A percentile compares a stretch with the other conserved stretches of the same genome.
Evolutionary conservation across 2,329 filamentous ascomycete species (phyloP).

Genomic region (Arthroderma sp.): DNA sequence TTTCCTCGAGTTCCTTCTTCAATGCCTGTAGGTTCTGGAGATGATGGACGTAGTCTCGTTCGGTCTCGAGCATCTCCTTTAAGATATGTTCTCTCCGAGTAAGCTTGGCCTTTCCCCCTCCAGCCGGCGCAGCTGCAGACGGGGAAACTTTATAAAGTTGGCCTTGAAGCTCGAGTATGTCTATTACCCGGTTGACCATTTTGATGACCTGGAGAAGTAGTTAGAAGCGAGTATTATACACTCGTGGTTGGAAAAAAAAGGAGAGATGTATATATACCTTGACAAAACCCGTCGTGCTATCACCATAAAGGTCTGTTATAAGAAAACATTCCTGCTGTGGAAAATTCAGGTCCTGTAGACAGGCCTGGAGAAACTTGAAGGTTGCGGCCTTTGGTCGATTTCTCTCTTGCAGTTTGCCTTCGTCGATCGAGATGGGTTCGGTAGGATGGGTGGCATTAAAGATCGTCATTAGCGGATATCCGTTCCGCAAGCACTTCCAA

Average conservation of each 20-base stretch:
- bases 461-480: constrained; percentile 72
- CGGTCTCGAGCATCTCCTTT: constrained; percentile 82
- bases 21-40: constrained; percentile 85
- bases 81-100: constrained; percentile 78
- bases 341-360: constrained; percentile 68
- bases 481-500: constrained; percentile 75
- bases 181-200: constrained; percentile 84
- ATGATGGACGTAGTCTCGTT: constrained; percentile 96
- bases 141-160: constrained; percentile 55
- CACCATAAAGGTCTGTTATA: constrained; percentile 79
- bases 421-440: constrained; percentile 55
- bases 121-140: constrained; percentile 38
- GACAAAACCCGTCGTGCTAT: constrained; percentile 93
- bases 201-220: constrained; percentile 54
- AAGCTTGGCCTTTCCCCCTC: constrained; percentile 42
- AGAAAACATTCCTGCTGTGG: constrained; percentile 77
- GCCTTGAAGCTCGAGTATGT: constrained; percentile 67
- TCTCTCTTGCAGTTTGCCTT: constrained; percentile 49
- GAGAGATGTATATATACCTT: constrained; percentile 46
- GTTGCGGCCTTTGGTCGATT: constrained; percentile 78
- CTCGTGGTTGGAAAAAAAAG: neutral
- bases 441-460: constrained; percentile 74
- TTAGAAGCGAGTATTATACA: neutral
- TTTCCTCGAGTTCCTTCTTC: constrained; percentile 80
- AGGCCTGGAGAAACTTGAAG: constrained; percentile 86